Evolutionary conservation across 768 basidiomycete species (phyloP), one percentile per base, ranked within the genome.

Genomic region (Macrolepiota albuminosa): DNA sequence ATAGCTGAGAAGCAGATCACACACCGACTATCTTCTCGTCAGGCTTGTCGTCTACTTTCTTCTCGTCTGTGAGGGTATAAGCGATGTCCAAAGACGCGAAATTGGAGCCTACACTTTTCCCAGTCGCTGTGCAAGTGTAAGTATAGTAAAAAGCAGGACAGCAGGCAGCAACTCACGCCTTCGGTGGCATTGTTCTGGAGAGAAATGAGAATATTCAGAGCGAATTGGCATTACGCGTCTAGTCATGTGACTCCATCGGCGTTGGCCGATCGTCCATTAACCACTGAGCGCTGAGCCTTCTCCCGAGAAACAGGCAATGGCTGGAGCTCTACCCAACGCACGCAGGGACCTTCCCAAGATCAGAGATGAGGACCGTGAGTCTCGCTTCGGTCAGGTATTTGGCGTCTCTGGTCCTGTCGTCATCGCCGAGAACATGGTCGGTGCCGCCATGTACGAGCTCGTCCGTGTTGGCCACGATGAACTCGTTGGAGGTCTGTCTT

Each of bases 321-420:
- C 95, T 42, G 95, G 95, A 62, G 95, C 91, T 68, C 85, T 96
- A 69, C 82, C 89, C 63, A 95, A 95, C 71, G 95, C 95, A 65
- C 92, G 88, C 80, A 84, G 81, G 73, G 82, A 92, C 73, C 85
- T 98, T 60, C 81, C 85, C 69, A 96, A 90, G 83, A 86, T 98
- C 73, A 79, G 82, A 59, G 89, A 98, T 83, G 95, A 96, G 74
- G 91, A 96, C 64, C 81, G 82, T 51, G 95, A 97, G 76, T 89
- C 87, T 63, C 82, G 81, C 64, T 93, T 92, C 67, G 95, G 93
- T 59, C 84, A 88, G 67, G 94, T 96, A 8, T 94, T 84, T 72
- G 95, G 95, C 62, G 97, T 99, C 43, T 99, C 97, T 42, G 97
- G 97, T 46, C 97, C 97, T 54, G 96, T 98, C 78, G 96, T 99